Conservation (phyloP, 148 eudicot genomes). For the Nepenthes mirabilis region DNA sequence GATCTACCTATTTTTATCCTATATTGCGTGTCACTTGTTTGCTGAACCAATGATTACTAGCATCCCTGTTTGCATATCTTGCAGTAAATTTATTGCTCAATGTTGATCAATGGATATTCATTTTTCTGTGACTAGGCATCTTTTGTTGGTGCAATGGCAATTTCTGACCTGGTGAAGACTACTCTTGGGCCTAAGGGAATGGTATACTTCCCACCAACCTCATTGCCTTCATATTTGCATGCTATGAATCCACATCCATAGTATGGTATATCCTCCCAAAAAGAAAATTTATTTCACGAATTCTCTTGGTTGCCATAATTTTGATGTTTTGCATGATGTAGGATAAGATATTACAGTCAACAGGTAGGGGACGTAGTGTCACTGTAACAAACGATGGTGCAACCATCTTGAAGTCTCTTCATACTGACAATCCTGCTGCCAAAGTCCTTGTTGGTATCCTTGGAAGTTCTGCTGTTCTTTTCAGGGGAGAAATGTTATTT, state of each 20-base stretch:
- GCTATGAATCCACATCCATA: not conserved
- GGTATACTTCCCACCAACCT: constrained; percentile 26
- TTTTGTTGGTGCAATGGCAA: constrained; percentile 86
- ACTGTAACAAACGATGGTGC: constrained; percentile 99
- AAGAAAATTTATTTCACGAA: too few species aligned
- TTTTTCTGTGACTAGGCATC: constrained; percentile 38
- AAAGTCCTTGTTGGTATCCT: constrained; percentile 98
- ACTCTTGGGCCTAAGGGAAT: constrained; percentile 98
- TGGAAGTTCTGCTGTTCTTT: not conserved
- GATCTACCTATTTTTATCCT: too few species aligned
- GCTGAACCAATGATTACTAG: too few species aligned
- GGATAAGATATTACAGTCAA: constrained; percentile 96
- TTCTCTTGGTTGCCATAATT: not conserved
- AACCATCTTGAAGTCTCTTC: constrained; percentile 90
- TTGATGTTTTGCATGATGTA: constrained; percentile 12
- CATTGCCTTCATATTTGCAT: not conserved
- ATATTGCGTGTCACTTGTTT: too few species aligned
- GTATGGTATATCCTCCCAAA: too few species aligned
- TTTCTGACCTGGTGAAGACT: constrained; percentile 87
- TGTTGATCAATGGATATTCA: not conserved
- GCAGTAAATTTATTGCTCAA: not conserved
- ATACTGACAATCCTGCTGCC: constrained; percentile 94
- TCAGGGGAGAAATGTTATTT: not conserved
- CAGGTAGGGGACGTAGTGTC: constrained; percentile 83
- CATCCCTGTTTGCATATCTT: not conserved